Conservation (phyloP, 495 filamentous ascomycete species). For the Annulohypoxylon moriforme region DNA sequence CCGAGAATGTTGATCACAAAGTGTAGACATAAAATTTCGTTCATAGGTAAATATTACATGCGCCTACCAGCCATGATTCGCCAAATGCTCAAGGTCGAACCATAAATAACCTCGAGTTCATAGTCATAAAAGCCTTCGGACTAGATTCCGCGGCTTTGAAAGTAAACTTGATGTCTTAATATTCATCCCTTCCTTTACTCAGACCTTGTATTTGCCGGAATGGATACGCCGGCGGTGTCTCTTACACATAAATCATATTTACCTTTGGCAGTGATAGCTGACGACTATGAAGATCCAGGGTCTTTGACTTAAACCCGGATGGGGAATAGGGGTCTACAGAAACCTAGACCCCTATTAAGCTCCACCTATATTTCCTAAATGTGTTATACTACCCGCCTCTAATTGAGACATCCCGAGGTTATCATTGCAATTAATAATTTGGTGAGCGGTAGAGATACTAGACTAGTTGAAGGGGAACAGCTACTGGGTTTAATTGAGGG, state of each 20-base stretch:
- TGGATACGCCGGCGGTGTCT: not conserved
- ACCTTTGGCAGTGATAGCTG: not conserved
- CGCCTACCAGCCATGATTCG: not conserved
- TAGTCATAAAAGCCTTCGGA: not conserved
- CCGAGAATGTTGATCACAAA: not conserved
- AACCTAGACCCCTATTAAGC: constrained; percentile 7
- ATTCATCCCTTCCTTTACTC: not conserved
- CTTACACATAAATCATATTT: not conserved
- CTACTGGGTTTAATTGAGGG: too few relatives aligned
- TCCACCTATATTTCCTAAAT: constrained; percentile 7
- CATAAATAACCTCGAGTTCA: not conserved
- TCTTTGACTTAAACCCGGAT: constrained; percentile 3
- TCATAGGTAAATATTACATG: not conserved
- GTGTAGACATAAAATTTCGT: not conserved
- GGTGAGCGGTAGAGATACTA: not conserved
- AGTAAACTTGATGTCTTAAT: not conserved
- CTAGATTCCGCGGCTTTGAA: not conserved
- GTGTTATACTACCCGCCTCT: not conserved
- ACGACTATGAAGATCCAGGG: constrained; percentile 1
- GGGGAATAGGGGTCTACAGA: not conserved
- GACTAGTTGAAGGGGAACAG: not conserved
- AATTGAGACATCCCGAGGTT: not conserved
- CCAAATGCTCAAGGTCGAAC: not conserved
- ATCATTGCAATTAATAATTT: not conserved
- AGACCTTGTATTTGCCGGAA: not conserved